Percentiles rank a stretch among this genome's conserved stretches.
Conservation (phyloP, 345 rosid species). For the Clarkia xantiana region DNA sequence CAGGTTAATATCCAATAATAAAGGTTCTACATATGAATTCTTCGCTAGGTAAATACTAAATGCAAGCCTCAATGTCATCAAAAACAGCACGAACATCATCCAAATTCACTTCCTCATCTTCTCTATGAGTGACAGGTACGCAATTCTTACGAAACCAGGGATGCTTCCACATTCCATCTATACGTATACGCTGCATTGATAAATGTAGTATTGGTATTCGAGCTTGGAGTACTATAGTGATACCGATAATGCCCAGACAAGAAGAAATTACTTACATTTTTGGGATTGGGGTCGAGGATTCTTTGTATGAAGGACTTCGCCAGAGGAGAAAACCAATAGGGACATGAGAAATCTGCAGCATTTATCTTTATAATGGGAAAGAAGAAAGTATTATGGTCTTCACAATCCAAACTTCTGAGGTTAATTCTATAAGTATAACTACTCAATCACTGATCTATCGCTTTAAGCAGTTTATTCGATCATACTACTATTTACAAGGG, state of each 20-base stretch:
- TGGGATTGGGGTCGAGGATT: constrained; percentile 67
- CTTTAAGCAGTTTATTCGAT: too few species aligned
- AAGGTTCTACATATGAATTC: too few species aligned
- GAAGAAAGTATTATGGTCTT: not conserved
- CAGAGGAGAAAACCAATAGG: constrained; percentile 70
- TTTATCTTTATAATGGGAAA: constrained; percentile 29
- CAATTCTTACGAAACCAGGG: constrained; percentile 58
- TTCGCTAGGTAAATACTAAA: too few species aligned
- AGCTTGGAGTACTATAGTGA: too few species aligned
- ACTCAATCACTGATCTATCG: not conserved
- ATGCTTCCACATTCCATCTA: constrained; percentile 45
- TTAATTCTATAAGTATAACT: not conserved
- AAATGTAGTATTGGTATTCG: constrained; percentile 6
- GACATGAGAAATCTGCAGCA: constrained; percentile 68
- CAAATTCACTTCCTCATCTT: constrained; percentile 51
- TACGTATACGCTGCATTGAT: constrained; percentile 59
- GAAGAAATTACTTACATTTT: constrained; percentile 44
- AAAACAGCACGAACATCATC: constrained; percentile 74
- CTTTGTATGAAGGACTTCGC: constrained; percentile 51
- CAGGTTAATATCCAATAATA: too few species aligned
- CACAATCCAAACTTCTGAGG: not conserved
- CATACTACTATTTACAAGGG: too few species aligned
- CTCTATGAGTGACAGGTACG: constrained; percentile 33
- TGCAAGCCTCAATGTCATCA: constrained; percentile 66
- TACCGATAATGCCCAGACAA: constrained; percentile 3